Percentiles rank a stretch among this genome's conserved stretches.
phyloP scores from a whole-genome alignment of 2,329 filamentous ascomycete species.

The Stemphylium lycopersici region DNA sequence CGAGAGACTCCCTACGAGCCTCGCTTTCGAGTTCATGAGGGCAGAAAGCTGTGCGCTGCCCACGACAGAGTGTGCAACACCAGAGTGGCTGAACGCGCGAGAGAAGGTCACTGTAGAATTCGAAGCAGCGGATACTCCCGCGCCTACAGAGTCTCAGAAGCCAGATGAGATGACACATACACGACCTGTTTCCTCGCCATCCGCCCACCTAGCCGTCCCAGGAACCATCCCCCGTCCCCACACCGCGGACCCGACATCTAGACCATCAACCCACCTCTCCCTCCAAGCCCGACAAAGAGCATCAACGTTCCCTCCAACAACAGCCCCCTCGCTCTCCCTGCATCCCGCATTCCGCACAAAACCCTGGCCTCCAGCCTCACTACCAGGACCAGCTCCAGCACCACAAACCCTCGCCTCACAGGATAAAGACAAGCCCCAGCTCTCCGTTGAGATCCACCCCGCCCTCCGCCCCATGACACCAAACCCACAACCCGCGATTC shows the following conservation, averaged over 20 bases:
- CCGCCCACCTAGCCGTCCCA: too few species aligned
- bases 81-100: constrained; percentile 20
- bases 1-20: constrained; percentile 2
- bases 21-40: constrained; percentile 15
- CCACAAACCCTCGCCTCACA: too few species aligned
- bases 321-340: background rate
- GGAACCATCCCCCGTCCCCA: too few species aligned
- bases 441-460: background rate
- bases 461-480: background rate
- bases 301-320: background rate
- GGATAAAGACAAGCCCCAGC: too few species aligned
- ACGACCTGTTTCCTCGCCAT: too few species aligned
- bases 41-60: background rate
- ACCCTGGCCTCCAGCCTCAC: background rate
- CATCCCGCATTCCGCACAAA: background rate
- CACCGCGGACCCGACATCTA: too few species aligned
- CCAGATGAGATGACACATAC: too few species aligned
- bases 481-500: background rate
- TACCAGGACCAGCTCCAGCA: too few species aligned
- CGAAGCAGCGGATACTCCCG: constrained; percentile 18
- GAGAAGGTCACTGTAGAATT: constrained; percentile 20
- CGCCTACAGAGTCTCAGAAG: too few species aligned
- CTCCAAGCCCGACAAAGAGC: background rate
- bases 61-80: constrained; percentile 2
- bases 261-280: background rate